A percentile compares a stretch with the other conserved stretches of the same genome.
Evolutionary conservation across 768 basidiomycete species (phyloP).

Genomic region (Pulveroboletus sp.): DNA sequence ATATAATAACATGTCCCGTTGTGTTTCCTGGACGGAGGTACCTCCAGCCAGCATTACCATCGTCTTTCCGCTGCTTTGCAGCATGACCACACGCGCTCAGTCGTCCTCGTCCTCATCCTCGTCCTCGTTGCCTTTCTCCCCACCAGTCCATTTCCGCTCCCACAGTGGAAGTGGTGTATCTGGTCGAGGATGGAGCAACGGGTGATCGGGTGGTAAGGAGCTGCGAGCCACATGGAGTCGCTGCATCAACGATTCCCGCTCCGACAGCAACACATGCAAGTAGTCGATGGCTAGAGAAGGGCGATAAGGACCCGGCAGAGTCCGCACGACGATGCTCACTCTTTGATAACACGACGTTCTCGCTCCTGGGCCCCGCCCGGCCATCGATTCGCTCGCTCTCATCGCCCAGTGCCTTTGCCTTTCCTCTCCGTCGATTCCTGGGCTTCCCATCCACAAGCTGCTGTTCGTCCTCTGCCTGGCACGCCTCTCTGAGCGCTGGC

Average conservation of each 20-base stretch:
- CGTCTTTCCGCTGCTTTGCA: neutral
- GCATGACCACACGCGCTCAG: conserved; percentile 7
- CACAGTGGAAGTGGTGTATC: conserved; percentile 47
- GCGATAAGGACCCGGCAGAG: conserved; percentile 2
- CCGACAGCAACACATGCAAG: conserved; percentile 58
- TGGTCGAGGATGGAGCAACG: conserved; percentile 36
- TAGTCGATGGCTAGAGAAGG: conserved; percentile 73
- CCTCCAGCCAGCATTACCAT: neutral
- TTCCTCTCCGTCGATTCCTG: conserved; percentile 35
- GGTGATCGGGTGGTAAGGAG: conserved; percentile 57
- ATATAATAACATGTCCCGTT: conserved; percentile 20
- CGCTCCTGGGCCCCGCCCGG: conserved; percentile 83
- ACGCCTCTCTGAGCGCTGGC: conserved; percentile 77
- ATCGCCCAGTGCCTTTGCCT: conserved; percentile 37
- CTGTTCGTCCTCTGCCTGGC: conserved; percentile 66
- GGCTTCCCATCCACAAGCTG: conserved; percentile 30
- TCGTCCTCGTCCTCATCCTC: conserved; percentile 48
- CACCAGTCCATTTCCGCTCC: conserved; percentile 85
- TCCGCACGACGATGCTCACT: conserved; percentile 45
- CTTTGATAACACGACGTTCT: conserved; percentile 83
- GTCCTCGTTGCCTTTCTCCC: conserved; percentile 46
- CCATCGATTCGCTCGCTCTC: conserved; percentile 72
- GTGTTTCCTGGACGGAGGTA: conserved; percentile 2
- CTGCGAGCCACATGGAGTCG: conserved; percentile 59
- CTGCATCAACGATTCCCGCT: conserved; percentile 51